A percentile compares a stretch with the other conserved stretches of the same genome.
Evolutionary conservation across 345 rosid genomes (phyloP).

Genomic region (Eucalyptus tenuipes): DNA sequence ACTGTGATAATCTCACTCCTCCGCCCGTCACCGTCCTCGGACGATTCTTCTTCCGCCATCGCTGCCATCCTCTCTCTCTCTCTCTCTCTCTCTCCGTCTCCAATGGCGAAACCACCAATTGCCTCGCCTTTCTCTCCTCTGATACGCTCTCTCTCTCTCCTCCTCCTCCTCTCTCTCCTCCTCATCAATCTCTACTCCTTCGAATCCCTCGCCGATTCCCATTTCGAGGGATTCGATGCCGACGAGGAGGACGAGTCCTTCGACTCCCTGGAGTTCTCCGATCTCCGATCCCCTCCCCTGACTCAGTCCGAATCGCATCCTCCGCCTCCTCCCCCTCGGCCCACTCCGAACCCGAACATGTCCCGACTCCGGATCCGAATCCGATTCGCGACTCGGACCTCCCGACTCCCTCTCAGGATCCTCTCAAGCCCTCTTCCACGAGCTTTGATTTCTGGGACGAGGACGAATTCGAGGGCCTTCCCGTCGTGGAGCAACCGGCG

Average conservation of each 20-base stretch:
- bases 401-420: background rate
- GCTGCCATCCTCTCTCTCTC: background rate
- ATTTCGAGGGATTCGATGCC: constrained; percentile 97
- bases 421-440: constrained; percentile 13
- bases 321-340: background rate
- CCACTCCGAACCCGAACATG: background rate
- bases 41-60: background rate
- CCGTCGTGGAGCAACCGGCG: constrained; percentile 10
- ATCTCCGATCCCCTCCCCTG: constrained; percentile 40
- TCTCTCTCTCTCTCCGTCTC: background rate
- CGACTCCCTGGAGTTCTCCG: constrained; percentile 22
- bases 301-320: constrained; percentile 34
- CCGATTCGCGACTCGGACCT: background rate
- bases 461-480: constrained; percentile 93
- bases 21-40: background rate
- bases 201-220: constrained; percentile 30
- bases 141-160: background rate
- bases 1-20: background rate
- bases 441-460: constrained; percentile 89
- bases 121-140: background rate
- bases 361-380: constrained; percentile 12
- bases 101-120: background rate
- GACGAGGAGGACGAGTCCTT: constrained; percentile 47
- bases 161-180: constrained; percentile 2
- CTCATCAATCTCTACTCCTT: constrained; percentile 5